Evolutionary conservation across 352 stramenopile genomes (phyloP).

Genomic region (Globisporangium alternatum): DNA sequence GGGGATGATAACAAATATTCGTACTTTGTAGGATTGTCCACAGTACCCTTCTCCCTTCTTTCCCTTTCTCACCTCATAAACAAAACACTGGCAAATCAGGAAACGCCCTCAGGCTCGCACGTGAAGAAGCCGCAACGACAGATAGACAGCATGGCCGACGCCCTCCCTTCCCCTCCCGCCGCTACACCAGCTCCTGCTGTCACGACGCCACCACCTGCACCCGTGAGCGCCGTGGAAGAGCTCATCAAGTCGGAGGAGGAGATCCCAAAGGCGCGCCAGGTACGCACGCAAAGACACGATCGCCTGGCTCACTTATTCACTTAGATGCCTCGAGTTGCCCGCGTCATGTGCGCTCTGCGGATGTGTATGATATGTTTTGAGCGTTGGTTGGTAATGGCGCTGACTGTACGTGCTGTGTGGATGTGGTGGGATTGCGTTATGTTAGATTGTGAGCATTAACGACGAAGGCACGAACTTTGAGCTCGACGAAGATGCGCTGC

Average conservation of each 20-base stretch:
- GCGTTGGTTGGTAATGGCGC: too few relatives aligned
- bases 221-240: slow-evolving; percentile 15
- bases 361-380: too few relatives aligned
- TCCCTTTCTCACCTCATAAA: too few relatives aligned
- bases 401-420: background rate
- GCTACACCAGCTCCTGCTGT: background rate
- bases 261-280: slow-evolving; percentile 23
- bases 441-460: slow-evolving; percentile 88
- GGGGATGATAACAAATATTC: too few relatives aligned
- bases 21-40: too few relatives aligned
- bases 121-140: too few relatives aligned
- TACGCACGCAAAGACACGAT: background rate
- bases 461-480: slow-evolving; percentile 86
- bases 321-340: too few relatives aligned
- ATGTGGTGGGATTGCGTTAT: background rate
- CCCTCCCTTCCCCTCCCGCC: background rate
- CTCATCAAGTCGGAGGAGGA: slow-evolving; percentile 22
- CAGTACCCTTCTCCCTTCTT: too few relatives aligned
- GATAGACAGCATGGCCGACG: slow-evolving; percentile 7
- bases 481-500: slow-evolving; percentile 66
- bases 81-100: too few relatives aligned
- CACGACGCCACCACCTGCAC: background rate
- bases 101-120: too few relatives aligned
- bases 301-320: too few relatives aligned
- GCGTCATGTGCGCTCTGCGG: too few relatives aligned